Percentiles rank a stretch among this genome's conserved stretches.
phyloP scores from a whole-genome alignment of 306 rosid species.

The Castanea crenata region DNA sequence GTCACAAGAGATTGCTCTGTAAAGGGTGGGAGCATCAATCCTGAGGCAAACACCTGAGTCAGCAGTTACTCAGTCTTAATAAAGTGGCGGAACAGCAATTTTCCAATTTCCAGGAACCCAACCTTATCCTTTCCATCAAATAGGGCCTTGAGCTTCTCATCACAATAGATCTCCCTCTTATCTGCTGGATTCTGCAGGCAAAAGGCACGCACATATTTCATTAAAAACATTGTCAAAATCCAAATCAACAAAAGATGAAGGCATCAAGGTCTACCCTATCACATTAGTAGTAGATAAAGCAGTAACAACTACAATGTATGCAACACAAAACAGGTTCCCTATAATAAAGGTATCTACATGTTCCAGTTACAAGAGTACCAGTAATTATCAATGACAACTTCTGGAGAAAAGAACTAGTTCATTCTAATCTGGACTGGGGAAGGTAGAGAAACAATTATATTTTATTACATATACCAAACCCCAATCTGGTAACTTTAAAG shows the following conservation, averaged over 20 bases:
- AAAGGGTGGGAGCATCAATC: not conserved
- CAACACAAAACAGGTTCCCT: not conserved
- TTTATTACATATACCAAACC: not conserved
- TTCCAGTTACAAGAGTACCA: not conserved
- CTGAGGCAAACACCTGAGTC: not conserved
- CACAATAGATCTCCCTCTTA: constrained; percentile 49
- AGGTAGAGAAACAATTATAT: no score
- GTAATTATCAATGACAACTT: not conserved
- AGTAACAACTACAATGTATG: not conserved
- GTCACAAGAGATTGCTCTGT: not conserved
- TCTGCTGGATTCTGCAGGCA: constrained; percentile 40
- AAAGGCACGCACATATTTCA: not conserved
- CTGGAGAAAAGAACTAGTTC: not conserved
- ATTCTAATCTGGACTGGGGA: not conserved
- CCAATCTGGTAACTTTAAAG: not conserved
- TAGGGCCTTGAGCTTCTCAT: constrained; percentile 40
- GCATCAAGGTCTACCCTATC: not conserved
- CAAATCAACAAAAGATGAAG: not conserved
- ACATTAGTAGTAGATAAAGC: not conserved
- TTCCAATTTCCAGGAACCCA: constrained; percentile 39
- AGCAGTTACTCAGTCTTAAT: constrained; percentile 27
- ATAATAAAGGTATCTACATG: not conserved
- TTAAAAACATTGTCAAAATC: not conserved
- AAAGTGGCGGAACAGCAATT: constrained; percentile 37
- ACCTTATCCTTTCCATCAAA: constrained; percentile 47